A percentile compares a stretch with the other conserved stretches of the same genome.
These are phyloP conservation scores for Camptophora hylomeconis DNA, from an alignment of 2,329 filamentous ascomycete genomes.

Conservation along the genomic window DNA sequence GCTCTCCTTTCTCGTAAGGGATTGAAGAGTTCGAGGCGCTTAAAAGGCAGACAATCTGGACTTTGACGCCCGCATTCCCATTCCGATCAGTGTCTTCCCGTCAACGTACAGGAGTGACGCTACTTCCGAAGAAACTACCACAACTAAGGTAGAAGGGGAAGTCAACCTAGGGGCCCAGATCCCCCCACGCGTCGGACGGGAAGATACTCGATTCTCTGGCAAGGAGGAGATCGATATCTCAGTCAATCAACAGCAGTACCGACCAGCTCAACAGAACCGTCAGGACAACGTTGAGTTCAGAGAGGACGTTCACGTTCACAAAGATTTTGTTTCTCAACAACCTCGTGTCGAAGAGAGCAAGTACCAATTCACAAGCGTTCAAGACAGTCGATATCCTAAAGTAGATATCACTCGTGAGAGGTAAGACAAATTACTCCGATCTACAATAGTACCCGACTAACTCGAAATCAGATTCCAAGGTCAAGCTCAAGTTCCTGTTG, in stretches of 20 bases:
- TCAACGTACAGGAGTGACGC: constrained; percentile 81
- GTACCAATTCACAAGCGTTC: too few relatives aligned
- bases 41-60: constrained; percentile 18
- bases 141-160: constrained; percentile 79
- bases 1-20: constrained; percentile 20
- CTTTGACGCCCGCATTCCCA: constrained; percentile 64
- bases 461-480: constrained; percentile 39
- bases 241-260: constrained; percentile 61
- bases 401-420: constrained; percentile 38
- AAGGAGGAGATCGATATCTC: constrained; percentile 73
- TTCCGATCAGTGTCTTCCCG: constrained; percentile 99
- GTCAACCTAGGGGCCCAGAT: constrained; percentile 56
- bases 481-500: constrained; percentile 39
- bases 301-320: constrained; percentile 26
- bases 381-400: constrained; percentile 31
- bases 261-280: too few relatives aligned
- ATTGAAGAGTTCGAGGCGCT: constrained; percentile 19
- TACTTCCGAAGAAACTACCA: constrained; percentile 48
- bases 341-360: too few relatives aligned
- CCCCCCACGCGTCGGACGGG: constrained; percentile 84
- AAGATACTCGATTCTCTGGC: constrained; percentile 78
- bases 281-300: constrained; percentile 38
- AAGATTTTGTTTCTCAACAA: constrained; percentile 25
- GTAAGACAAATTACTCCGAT: constrained; percentile 27
- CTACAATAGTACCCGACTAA: constrained; percentile 15